Percentiles rank a stretch among this genome's conserved stretches.
Conservation (phyloP, 345 rosid genomes). For the Rhodamnia argentea region DNA sequence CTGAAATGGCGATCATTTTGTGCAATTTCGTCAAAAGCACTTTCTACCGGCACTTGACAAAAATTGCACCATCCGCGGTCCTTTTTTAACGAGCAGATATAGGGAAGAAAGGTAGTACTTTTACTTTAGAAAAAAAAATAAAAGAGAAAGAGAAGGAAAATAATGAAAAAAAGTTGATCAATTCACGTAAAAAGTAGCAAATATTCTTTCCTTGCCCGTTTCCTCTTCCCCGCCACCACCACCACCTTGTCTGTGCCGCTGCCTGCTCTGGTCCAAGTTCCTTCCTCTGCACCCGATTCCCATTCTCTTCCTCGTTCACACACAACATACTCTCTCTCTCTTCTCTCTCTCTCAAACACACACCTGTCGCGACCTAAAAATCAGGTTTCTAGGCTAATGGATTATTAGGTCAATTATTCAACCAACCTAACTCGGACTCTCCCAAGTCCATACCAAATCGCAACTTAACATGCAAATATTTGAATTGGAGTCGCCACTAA, state of each 20-base stretch:
- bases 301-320: neutral
- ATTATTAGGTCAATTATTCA: too few relatives aligned
- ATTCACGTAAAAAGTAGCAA: neutral
- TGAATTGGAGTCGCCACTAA: too few relatives aligned
- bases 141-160: rapidly evolving
- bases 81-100: neutral
- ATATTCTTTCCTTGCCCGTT: neutral
- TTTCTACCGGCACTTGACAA: neutral
- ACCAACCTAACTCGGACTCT: too few relatives aligned
- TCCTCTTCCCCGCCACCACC: too few relatives aligned
- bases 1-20: neutral
- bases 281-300: neutral
- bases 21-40: neutral
- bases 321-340: neutral
- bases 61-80: neutral
- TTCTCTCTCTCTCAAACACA: neutral
- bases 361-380: too few relatives aligned
- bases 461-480: too few relatives aligned
- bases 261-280: neutral
- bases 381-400: too few relatives aligned
- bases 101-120: too few relatives aligned
- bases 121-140: neutral
- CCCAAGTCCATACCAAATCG: too few relatives aligned
- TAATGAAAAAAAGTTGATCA: neutral
- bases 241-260: neutral